Conservation (phyloP, 208 protist genomes). For the Trypanosoma caninum region DNA sequence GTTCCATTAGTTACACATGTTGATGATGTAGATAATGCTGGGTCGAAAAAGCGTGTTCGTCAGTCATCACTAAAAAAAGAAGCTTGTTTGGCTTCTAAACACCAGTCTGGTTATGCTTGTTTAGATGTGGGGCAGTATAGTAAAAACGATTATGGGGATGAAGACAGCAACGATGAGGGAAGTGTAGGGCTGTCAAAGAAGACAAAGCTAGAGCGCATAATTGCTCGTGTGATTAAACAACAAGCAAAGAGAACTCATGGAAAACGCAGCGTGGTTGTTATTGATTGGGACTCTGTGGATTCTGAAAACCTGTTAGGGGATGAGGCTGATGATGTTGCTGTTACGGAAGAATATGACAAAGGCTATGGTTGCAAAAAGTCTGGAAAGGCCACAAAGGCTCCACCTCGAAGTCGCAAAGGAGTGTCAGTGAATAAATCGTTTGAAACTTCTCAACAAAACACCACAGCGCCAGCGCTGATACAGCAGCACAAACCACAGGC, state of each 20-base stretch:
- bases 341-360: background rate
- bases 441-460: conserved; percentile 22
- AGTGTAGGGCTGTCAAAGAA: conserved; percentile 30
- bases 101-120: background rate
- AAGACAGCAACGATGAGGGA: conserved; percentile 17
- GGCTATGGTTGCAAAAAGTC: background rate
- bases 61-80: conserved; percentile 3
- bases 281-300: conserved; percentile 67
- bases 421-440: conserved; percentile 15
- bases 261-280: conserved; percentile 81
- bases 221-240: conserved; percentile 52
- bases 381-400: background rate
- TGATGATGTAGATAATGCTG: background rate
- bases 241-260: conserved; percentile 48
- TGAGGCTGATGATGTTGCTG: background rate
- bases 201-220: conserved; percentile 61
- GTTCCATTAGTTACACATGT: conserved; percentile 16
- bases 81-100: background rate
- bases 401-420: conserved; percentile 2
- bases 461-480: conserved; percentile 11
- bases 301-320: conserved; percentile 10
- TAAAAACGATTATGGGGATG: conserved; percentile 18
- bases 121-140: conserved; percentile 17
- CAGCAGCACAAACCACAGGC: background rate
- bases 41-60: background rate